Base-by-base conservation (phyloP, 1,284 basidiomycete species). In the Rhodofomes roseus region DNA sequence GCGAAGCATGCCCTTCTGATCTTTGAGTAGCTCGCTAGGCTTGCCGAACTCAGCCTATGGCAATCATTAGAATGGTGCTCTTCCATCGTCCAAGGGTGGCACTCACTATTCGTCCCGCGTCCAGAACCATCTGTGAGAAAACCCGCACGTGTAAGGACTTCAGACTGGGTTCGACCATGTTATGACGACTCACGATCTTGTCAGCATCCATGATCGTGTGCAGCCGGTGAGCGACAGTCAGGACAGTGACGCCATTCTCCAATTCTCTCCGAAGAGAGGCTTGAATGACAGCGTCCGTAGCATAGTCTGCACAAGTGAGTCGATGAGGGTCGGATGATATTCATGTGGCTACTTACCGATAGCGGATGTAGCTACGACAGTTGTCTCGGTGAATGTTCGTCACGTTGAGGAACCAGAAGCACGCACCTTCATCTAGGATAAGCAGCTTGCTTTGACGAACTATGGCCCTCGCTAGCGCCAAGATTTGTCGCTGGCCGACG, bases 191-290 rank as follows among this genome's bases (percentile, higher is more conserved):
- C 63, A 67, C 67, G 36, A 72, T 72, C 56, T 68, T 74, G 64
- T 74, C 74, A 0, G 83, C 79, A 60, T 87, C 85, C 76, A 86
- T 85, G 62, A 88, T 83, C 1, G 85, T 87, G 64, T 86, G 85
- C n/a, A 89, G 71, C 36, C 86, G 80, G 69, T 88, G 87, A 5
- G 87, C 87, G 31, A 88, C 75, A 12, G 83, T 87, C 51, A 89
- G 77, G 2, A 88, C 68, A 0, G 84, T 87, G 4, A 81, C 80
- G 59, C 81, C 82, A 3, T 74, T 67, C 9, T 71, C 74, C 23
- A 87, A 74, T 63, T 83, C 79, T 54, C 75, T 76, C 9, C 83
- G 76, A 43, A 86, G 72, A 3, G 82, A 81, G 1, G 73, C 71
- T 71, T 86, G 65, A 23, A 68, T 66, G 53, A 66, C 52, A 1